Percentiles rank a stretch among this genome's conserved stretches.
Conservation (phyloP, 2,329 filamentous ascomycete species). For the Penicillium sp. region DNA sequence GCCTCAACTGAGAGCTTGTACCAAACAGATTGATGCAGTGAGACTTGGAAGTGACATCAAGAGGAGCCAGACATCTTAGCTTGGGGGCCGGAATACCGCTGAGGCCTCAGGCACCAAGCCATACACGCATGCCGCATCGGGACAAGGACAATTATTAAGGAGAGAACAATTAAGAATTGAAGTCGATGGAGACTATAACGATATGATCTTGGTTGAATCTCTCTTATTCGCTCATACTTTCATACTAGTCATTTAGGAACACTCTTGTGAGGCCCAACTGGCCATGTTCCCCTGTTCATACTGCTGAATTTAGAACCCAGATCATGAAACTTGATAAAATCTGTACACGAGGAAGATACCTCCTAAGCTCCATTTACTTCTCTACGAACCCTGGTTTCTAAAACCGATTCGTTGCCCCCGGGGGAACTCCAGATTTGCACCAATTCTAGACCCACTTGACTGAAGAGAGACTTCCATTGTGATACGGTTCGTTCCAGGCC, state of each 20-base stretch:
- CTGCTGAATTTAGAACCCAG: neutral
- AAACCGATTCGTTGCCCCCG: neutral
- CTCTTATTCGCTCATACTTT: neutral
- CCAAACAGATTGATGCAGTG: neutral
- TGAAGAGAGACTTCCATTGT: conserved; percentile 42
- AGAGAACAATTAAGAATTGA: neutral
- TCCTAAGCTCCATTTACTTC: neutral
- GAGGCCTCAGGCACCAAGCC: conserved; percentile 2
- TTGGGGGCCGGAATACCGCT: neutral
- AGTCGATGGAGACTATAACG: neutral
- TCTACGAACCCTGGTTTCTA: neutral
- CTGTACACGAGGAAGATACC: neutral
- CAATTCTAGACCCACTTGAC: conserved; percentile 36
- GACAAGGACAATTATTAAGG: neutral
- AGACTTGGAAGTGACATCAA: neutral
- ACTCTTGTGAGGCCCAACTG: neutral
- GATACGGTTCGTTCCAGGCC: conserved; percentile 44
- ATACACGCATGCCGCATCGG: neutral
- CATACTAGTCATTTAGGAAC: neutral
- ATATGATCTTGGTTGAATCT: no score
- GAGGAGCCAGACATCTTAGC: neutral
- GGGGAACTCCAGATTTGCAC: conserved; percentile 16
- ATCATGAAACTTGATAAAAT: neutral
- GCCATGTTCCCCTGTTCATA: no score
- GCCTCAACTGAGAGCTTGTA: neutral